phyloP scores from a whole-genome alignment of 768 basidiomycete species.

The Sporobolomyces phaffii region DNA sequence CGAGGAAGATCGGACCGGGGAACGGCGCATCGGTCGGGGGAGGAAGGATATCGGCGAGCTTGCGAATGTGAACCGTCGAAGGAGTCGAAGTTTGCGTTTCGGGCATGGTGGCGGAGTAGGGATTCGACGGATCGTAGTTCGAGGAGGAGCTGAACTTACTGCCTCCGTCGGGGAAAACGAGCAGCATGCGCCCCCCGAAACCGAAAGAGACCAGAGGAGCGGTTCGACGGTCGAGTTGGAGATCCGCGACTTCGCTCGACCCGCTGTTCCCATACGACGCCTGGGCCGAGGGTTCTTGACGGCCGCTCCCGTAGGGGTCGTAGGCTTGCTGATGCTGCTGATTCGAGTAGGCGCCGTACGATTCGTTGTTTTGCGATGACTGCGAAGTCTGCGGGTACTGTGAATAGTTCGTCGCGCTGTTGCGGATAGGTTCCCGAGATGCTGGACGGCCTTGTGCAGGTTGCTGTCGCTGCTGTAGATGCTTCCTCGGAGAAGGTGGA shows the following conservation, averaged over 20 bases:
- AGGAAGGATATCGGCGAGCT: constrained; percentile 63
- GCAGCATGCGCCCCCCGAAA: constrained; percentile 82
- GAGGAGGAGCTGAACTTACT: constrained; percentile 47
- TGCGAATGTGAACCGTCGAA: constrained; percentile 58
- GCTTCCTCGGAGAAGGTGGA: not conserved
- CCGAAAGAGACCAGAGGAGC: constrained; percentile 78
- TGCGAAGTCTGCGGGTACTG: too few relatives aligned
- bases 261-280: not conserved
- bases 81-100: constrained; percentile 53
- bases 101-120: constrained; percentile 67
- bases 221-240: constrained; percentile 30
- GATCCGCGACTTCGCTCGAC: constrained; percentile 13
- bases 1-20: constrained; percentile 81
- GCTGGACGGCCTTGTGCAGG: too few relatives aligned
- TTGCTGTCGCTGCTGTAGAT: not conserved
- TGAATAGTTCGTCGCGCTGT: too few relatives aligned
- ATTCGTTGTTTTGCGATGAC: not conserved
- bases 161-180: constrained; percentile 65
- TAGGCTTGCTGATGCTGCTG: constrained; percentile 15
- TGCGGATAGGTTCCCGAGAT: not conserved
- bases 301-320: constrained; percentile 8
- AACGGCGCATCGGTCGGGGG: constrained; percentile 58
- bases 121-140: constrained; percentile 51
- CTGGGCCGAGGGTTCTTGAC: not conserved
- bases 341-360: not conserved